Evolutionary conservation across 1,139 yeast genomes (phyloP), one percentile per base, ranked within the genome.

Genomic region (Scheffersomyces illinoinensis): DNA sequence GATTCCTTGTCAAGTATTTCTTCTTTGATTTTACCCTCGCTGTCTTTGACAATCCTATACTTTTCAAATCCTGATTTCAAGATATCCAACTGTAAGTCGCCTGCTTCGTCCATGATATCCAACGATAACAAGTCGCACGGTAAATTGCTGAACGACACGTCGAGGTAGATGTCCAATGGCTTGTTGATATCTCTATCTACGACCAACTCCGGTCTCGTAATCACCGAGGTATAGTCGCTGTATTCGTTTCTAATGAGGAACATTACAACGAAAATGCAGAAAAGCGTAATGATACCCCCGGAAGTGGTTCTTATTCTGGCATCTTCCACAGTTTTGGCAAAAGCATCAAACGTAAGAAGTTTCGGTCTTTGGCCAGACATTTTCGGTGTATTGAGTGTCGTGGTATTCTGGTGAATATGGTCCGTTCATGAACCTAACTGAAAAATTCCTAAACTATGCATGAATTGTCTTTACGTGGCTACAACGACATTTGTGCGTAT

Each of bases 251-350:
- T 64, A 56, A 93, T 78, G 64, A 95, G 81, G 59, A 89, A 67
- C 33, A 89, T 61, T 39, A 92, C 89, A 6, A 90, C 81, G 19
- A 86, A 57, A 1, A 87, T 71, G 68, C 98, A 90, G 5, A 86
- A 76, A 54, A 95, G 71, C 7, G 98, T 93, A 66, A 95, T 91
- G 50, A 92, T 69, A 2, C 98, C 99, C 56, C 99, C 99, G 6
- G 95, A 83, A 4, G 93, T 83, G 2, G 99, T 95, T 64, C 90
- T 87, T 61, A 95, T 86, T 59, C 91, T 84, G 5, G 97, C 97
- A 72, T 95, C 99, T 68, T 93, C 98, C 53, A 91, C 93, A 6
- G 98, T 92, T 75, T 93, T 93, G 47, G 97, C 88, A 74, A 95
- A 95, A 14, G 97, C 97, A 74, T 95, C 99, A 62, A 90, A 80